Evolutionary conservation across 352 stramenopile genomes (phyloP).

Genomic region (Globisporangium apiculatum): DNA sequence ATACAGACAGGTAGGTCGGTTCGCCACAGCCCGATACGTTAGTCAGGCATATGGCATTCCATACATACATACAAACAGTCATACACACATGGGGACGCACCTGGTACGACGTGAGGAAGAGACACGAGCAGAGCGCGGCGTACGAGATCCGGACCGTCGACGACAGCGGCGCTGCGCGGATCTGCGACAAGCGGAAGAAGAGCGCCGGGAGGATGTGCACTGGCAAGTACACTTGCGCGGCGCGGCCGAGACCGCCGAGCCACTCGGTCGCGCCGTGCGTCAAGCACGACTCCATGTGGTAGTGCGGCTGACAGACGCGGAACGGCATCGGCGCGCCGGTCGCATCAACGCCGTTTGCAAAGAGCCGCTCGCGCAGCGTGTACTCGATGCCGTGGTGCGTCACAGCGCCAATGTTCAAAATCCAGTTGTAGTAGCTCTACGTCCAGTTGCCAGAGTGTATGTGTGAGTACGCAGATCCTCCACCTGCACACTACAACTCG

Average conservation of each 20-base stretch:
- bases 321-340: slow-evolving; percentile 38
- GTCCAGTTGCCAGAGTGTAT: background rate
- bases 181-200: slow-evolving; percentile 65
- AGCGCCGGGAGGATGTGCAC: slow-evolving; percentile 74
- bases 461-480: background rate
- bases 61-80: background rate
- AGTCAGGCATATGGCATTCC: too few relatives aligned
- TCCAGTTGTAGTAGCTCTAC: slow-evolving; percentile 83
- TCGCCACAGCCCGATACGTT: too few relatives aligned
- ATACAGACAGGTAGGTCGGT: too few relatives aligned
- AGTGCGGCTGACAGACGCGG: slow-evolving; percentile 77
- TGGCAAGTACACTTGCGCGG: slow-evolving; percentile 72
- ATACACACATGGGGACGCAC: slow-evolving; percentile 13
- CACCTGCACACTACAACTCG: background rate
- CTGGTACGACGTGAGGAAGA: slow-evolving; percentile 82
- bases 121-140: slow-evolving; percentile 65
- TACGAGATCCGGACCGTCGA: slow-evolving; percentile 46
- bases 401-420: slow-evolving; percentile 61
- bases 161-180: slow-evolving; percentile 39
- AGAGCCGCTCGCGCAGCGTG: slow-evolving; percentile 47
- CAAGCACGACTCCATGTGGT: slow-evolving; percentile 83
- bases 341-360: slow-evolving; percentile 32
- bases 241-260: slow-evolving; percentile 56
- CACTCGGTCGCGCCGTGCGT: slow-evolving; percentile 74
- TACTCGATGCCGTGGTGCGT: slow-evolving; percentile 72